Base-by-base conservation (phyloP, 2,329 filamentous ascomycete genomes). In the Rosellinia necatrix region DNA sequence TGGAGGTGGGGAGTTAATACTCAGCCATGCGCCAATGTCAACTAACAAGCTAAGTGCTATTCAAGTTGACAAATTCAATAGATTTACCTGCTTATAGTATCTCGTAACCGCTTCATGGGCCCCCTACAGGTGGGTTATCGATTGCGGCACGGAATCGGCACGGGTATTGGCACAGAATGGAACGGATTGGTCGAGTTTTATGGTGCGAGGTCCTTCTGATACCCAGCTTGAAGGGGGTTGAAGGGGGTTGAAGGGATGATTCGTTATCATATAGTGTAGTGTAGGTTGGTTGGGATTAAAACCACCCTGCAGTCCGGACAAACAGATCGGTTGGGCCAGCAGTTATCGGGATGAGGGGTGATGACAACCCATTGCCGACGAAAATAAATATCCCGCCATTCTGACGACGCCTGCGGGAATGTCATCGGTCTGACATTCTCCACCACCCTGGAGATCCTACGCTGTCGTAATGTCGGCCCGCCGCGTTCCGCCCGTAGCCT, bases 391-490 rank as follows among this genome's bases (percentile, higher is more conserved):
- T 38, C 8, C 44, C 21, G 50, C 41, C 46, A 27, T 37, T 15
- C 15, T 32, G 35, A 58, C 53, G 48, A 22, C 34, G 35, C 15
- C 50, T 41, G 30, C 27, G 30, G 25, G 29, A 47, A 25, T 49
- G 38, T 30, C 38, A 19, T 38, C 50, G 44, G 55, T 58, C 34
- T 50, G 46, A 47, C n/a, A n/a, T 27, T 49, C 42, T 24, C 49
- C 53, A 56, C 53, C 34, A 34, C 42, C 30, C 46, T 53, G 44
- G 44, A 56, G 38, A 42, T 52, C 49, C 13, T 13, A 29, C 6
- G 19, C 29, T 43, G 52, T 49, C 25, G 38, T 42, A 59, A 53
- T 57, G 34, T 59, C 53, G 57, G 53, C 38, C 53, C 53, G 57
- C 57, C 21, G 57, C 53, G 52, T 51, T 55, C 52, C 53, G 34